phyloP scores from a whole-genome alignment of 495 filamentous ascomycete genomes.

The Podospora appendiculata region DNA sequence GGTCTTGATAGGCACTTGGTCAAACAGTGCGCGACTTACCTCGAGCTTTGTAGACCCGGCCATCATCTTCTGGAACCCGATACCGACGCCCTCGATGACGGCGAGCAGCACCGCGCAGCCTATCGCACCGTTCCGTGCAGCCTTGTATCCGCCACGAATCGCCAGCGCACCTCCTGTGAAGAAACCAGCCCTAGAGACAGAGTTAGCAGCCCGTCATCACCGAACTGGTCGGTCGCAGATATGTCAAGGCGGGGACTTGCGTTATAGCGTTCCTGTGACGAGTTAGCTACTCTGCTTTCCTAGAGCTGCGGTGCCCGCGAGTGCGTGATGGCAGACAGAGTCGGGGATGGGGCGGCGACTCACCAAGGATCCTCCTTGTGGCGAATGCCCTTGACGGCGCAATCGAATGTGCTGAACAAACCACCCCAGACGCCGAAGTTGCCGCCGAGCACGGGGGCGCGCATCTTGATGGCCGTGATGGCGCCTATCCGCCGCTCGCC shows the following conservation, averaged over 20 bases:
- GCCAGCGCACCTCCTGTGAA: conserved; percentile 92
- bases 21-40: conserved; percentile 24
- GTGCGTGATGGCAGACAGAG: too few species aligned
- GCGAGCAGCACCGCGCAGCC: conserved; percentile 89
- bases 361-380: conserved; percentile 96
- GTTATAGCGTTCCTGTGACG: too few species aligned
- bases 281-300: too few species aligned
- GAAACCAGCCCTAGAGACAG: conserved; percentile 93
- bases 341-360: too few species aligned
- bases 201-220: too few species aligned
- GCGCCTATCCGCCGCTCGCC: conserved; percentile 94
- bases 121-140: conserved; percentile 88
- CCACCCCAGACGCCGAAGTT: conserved; percentile 89
- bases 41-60: conserved; percentile 85
- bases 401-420: conserved; percentile 89
- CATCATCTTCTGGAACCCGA: conserved; percentile 95
- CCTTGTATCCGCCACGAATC: conserved; percentile 79
- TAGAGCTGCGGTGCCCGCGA: too few species aligned
- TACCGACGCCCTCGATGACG: conserved; percentile 96
- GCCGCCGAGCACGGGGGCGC: conserved; percentile 89
- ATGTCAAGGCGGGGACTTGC: too few species aligned
- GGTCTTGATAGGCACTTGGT: not conserved
- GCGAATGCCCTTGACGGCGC: conserved; percentile 89
- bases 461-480: conserved; percentile 92
- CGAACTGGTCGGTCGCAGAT: too few species aligned